Conservation (phyloP, 169 alveolate species). For the Plasmodium chabaudi region DNA sequence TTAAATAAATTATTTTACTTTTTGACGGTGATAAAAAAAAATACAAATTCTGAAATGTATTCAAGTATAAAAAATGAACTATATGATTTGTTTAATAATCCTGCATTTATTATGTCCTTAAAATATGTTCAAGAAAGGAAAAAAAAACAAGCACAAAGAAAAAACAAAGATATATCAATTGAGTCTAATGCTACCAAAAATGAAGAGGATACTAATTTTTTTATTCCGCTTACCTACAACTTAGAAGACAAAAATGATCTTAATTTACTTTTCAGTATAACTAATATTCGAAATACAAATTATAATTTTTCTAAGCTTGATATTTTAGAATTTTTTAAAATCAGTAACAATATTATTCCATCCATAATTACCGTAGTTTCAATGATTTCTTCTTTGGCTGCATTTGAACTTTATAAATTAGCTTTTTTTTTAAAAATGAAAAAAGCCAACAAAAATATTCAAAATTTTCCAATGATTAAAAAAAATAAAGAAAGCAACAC, state of each 20-base stretch:
- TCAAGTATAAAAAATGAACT: conserved; percentile 15
- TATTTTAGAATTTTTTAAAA: conserved; percentile 41
- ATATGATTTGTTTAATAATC: conserved; percentile 44
- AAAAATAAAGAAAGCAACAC: neutral
- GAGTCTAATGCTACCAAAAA: too few relatives aligned
- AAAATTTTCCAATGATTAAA: too few relatives aligned
- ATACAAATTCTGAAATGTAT: conserved; percentile 18
- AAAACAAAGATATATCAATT: neutral
- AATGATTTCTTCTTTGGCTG: conserved; percentile 38
- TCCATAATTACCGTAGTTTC: conserved; percentile 58
- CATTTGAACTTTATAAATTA: conserved; percentile 46
- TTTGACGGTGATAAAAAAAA: conserved; percentile 38
- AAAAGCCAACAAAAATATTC: neutral
- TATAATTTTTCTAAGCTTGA: conserved; percentile 25
- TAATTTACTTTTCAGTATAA: conserved; percentile 49
- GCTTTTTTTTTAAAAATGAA: conserved; percentile 21
- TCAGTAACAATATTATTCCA: conserved; percentile 54
- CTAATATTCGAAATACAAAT: conserved; percentile 38
- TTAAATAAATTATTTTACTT: conserved; percentile 39
- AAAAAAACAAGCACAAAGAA: neutral
- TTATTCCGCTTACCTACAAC: conserved; percentile 44
- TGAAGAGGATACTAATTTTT: neutral
- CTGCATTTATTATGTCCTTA: conserved; percentile 27
- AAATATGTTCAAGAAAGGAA: conserved; percentile 25
- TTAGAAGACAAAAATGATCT: conserved; percentile 33